These are phyloP conservation scores for Nepenthes gracilis DNA, from an alignment of 148 eudicot species.

Conservation along the genomic window DNA sequence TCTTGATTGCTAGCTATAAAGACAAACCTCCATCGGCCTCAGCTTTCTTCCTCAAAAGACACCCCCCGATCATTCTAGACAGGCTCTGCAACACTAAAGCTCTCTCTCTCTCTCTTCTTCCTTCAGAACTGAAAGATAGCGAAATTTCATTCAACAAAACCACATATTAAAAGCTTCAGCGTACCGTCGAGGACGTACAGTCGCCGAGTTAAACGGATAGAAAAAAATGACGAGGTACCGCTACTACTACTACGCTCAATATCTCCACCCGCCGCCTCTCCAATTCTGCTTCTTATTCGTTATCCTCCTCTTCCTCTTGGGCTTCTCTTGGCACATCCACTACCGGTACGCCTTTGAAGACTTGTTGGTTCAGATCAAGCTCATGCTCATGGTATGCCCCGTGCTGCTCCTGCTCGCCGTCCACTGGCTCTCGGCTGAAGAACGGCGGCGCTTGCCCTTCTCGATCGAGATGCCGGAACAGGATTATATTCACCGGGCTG, in stretches of 20 bases:
- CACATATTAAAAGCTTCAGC: no score
- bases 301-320: slow-evolving; percentile 28
- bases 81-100: no score
- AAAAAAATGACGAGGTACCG: slow-evolving; percentile 34
- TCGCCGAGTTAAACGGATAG: no score
- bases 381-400: slow-evolving; percentile 40
- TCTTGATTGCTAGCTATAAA: no score
- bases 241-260: slow-evolving; percentile 35
- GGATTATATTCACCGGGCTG: slow-evolving; percentile 46
- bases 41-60: no score
- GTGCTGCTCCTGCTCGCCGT: slow-evolving; percentile 40
- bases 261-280: slow-evolving; percentile 31
- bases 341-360: slow-evolving; percentile 41
- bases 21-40: no score
- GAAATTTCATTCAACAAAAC: no score
- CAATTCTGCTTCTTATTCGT: slow-evolving; percentile 43
- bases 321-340: slow-evolving; percentile 57
- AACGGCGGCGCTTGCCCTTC: not conserved
- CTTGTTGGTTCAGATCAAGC: slow-evolving; percentile 38
- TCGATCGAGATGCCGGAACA: slow-evolving; percentile 41
- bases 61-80: no score
- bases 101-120: no score
- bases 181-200: no score
- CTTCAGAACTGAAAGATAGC: no score
- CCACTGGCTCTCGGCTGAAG: slow-evolving; percentile 34